Conservation (phyloP, 768 basidiomycete species). For the Kwoniella botswanensis region DNA sequence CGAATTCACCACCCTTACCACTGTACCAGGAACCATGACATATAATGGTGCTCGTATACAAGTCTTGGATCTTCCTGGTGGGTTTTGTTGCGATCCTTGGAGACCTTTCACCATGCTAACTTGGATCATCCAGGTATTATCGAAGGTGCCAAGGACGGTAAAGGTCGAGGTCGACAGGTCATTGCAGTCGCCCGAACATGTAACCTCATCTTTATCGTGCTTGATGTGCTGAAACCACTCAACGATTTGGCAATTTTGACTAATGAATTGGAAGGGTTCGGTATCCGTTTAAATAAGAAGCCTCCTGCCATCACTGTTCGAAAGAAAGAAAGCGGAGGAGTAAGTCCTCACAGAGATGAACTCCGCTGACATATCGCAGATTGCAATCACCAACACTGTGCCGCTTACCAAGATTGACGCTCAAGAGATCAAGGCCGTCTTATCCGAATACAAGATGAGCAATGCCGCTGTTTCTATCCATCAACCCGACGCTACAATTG, state of each 20-base stretch:
- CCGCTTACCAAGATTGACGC: slow-evolving; percentile 94
- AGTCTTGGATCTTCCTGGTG: slow-evolving; percentile 81
- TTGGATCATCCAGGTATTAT: slow-evolving; percentile 85
- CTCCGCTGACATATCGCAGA: slow-evolving; percentile 60
- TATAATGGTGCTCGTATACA: slow-evolving; percentile 97
- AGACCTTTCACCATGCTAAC: background rate
- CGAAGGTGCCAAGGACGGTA: slow-evolving; percentile 94
- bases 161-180: slow-evolving; percentile 92
- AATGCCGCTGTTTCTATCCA: slow-evolving; percentile 92
- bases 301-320: slow-evolving; percentile 79
- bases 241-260: slow-evolving; percentile 90
- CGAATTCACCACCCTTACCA: slow-evolving; percentile 95
- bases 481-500: slow-evolving; percentile 86
- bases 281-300: slow-evolving; percentile 92
- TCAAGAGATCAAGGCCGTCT: slow-evolving; percentile 92
- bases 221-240: slow-evolving; percentile 97
- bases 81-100: slow-evolving; percentile 50
- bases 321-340: slow-evolving; percentile 71
- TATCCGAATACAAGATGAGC: slow-evolving; percentile 84
- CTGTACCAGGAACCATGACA: slow-evolving; percentile 90
- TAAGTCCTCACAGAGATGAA: slow-evolving; percentile 27
- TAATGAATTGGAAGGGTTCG: slow-evolving; percentile 94
- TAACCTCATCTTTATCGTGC: slow-evolving; percentile 96
- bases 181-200: slow-evolving; percentile 86
- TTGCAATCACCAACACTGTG: slow-evolving; percentile 95